Conservation (phyloP, 306 rosid species). For the Glycine tomentella region DNA sequence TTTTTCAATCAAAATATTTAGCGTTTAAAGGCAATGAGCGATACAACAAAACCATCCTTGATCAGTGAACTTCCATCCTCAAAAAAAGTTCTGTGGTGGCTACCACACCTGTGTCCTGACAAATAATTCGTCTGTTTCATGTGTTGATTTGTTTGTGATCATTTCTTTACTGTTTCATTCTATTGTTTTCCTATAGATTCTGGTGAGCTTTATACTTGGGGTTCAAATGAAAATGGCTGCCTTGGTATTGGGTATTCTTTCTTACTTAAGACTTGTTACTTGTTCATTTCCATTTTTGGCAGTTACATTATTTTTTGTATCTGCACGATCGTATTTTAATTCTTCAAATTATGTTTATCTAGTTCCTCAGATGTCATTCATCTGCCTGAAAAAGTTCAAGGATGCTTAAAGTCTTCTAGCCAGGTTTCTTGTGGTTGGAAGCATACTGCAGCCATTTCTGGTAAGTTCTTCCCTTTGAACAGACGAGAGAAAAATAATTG, state of each 20-base stretch:
- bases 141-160: conserved; percentile 26
- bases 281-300: conserved; percentile 20
- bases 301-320: conserved; percentile 23
- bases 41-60: conserved; percentile 61
- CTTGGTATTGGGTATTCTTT: conserved; percentile 85
- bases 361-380: conserved; percentile 74
- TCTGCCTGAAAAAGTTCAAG: conserved; percentile 83
- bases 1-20: conserved; percentile 52
- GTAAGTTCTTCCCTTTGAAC: conserved; percentile 47
- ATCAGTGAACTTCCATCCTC: conserved; percentile 71
- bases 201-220: conserved; percentile 95
- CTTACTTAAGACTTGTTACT: conserved; percentile 29
- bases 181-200: conserved; percentile 53
- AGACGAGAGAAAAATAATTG: neutral
- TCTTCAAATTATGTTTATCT: conserved; percentile 16
- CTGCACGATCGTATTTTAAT: conserved; percentile 33
- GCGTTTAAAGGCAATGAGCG: conserved; percentile 59
- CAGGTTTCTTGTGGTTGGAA: conserved; percentile 99
- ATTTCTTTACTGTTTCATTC: conserved; percentile 39
- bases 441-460: conserved; percentile 91
- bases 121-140: conserved; percentile 63
- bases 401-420: conserved; percentile 67
- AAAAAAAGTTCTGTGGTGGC: conserved; percentile 92
- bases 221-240: conserved; percentile 98
- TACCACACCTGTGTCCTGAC: conserved; percentile 89